A percentile compares a stretch with the other conserved stretches of the same genome.
Conservation (phyloP, 768 basidiomycete genomes). For the Kwoniella mangroviensis region DNA sequence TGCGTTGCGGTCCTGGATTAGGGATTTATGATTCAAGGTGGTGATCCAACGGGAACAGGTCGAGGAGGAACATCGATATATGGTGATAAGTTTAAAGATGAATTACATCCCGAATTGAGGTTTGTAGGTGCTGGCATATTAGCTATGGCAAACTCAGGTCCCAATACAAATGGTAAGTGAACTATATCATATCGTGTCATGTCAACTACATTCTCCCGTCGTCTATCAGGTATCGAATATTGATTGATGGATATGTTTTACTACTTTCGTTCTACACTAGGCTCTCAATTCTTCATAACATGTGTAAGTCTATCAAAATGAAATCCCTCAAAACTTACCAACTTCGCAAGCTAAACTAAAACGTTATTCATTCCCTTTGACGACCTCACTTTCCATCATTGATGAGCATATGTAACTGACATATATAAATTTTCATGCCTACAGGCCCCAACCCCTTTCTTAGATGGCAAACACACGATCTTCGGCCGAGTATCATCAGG, state of each 20-base stretch:
- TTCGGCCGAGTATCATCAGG: constrained; percentile 83
- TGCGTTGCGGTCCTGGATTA: constrained; percentile 48
- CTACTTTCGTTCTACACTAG: constrained; percentile 23
- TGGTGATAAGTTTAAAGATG: constrained; percentile 76
- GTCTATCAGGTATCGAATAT: neutral
- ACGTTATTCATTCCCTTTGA: too few relatives aligned
- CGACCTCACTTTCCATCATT: too few relatives aligned
- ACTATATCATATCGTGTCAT: too few relatives aligned
- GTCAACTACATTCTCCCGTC: too few relatives aligned
- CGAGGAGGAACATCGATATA: constrained; percentile 66
- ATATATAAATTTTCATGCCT: too few relatives aligned
- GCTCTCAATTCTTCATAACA: constrained; percentile 57
- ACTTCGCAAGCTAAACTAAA: too few relatives aligned
- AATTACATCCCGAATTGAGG: constrained; percentile 84
- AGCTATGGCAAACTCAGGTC: constrained; percentile 60
- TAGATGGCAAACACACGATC: constrained; percentile 61
- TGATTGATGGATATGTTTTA: neutral
- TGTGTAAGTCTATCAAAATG: constrained; percentile 45
- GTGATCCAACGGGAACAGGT: constrained; percentile 95
- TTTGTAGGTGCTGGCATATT: constrained; percentile 97
- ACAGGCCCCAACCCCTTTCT: constrained; percentile 57
- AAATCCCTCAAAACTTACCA: too few relatives aligned
- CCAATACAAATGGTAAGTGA: constrained; percentile 60
- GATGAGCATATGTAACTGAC: too few relatives aligned
- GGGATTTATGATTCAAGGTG: constrained; percentile 97